Percentiles rank a stretch among this genome's conserved stretches.
These are phyloP conservation scores for Solidago caesia DNA, from an alignment of 129 eudicot species.

Conservation along the genomic window DNA sequence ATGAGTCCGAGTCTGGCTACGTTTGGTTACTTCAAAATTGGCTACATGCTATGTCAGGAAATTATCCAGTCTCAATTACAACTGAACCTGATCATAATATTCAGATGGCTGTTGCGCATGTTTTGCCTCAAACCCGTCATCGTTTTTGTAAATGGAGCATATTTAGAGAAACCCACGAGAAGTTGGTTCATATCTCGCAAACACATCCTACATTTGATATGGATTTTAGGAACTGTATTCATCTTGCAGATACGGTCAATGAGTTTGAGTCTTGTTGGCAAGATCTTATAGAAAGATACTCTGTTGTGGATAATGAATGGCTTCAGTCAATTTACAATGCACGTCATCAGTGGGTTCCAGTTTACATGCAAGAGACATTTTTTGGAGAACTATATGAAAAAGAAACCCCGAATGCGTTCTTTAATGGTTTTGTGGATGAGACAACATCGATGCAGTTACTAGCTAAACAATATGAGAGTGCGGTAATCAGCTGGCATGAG, in stretches of 20 bases:
- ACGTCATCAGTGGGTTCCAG: conserved; percentile 79
- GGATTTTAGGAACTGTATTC: conserved; percentile 60
- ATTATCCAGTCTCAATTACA: conserved; percentile 60
- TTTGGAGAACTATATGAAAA: conserved; percentile 55
- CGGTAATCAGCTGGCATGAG: conserved; percentile 52
- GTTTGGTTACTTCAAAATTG: conserved; percentile 68
- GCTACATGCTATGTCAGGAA: conserved; percentile 72
- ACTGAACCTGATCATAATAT: conserved; percentile 50
- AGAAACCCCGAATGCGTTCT: conserved; percentile 38
- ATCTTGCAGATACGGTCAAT: conserved; percentile 49
- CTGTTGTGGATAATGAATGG: conserved; percentile 62
- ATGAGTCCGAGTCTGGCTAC: conserved; percentile 49
- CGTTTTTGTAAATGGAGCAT: conserved; percentile 73
- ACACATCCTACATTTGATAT: conserved; percentile 45
- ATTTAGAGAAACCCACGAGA: conserved; percentile 56
- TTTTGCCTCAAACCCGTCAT: conserved; percentile 49
- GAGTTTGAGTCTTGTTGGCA: conserved; percentile 76
- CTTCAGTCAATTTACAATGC: conserved; percentile 59
- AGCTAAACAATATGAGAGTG: conserved; percentile 62
- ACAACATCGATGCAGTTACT: conserved; percentile 46
- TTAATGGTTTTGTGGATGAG: conserved; percentile 48
- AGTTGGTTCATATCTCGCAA: conserved; percentile 30
- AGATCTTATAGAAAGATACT: conserved; percentile 44
- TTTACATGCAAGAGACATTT: conserved; percentile 59
- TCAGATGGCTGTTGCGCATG: conserved; percentile 51